phyloP scores from a whole-genome alignment of 176 grass and related monocot genomes.

The maize (Zea mays) region Zm-B73-REFERENCE-NAM-5.0 NC_050096.1:198352501-198353000 shows the following conservation, averaged over 20 bases:
- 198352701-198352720: slow-evolving; percentile 34
- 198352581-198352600: neutral
- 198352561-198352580: neutral
- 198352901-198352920: neutral
- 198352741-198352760: slow-evolving; percentile 43
- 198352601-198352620: neutral
- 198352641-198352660: too few relatives aligned
- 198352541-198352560: neutral
- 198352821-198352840: slow-evolving; percentile 29
- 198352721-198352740: slow-evolving; percentile 41
- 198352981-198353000: slow-evolving; percentile 18
- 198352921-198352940: neutral
- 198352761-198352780: slow-evolving; percentile 41
- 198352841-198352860: neutral
- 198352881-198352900: neutral
- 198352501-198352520: neutral
- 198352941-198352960: neutral
- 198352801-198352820: slow-evolving; percentile 1
- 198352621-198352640: neutral
- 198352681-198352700: neutral
- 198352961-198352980: neutral
- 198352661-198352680: neutral
- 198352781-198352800: slow-evolving; percentile 33
- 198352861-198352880: neutral
- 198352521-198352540: neutral